Percentiles rank a stretch among this genome's conserved stretches.
Conservation (phyloP, 2,329 filamentous ascomycete species). For the Arthrinium phaeospermum region DNA sequence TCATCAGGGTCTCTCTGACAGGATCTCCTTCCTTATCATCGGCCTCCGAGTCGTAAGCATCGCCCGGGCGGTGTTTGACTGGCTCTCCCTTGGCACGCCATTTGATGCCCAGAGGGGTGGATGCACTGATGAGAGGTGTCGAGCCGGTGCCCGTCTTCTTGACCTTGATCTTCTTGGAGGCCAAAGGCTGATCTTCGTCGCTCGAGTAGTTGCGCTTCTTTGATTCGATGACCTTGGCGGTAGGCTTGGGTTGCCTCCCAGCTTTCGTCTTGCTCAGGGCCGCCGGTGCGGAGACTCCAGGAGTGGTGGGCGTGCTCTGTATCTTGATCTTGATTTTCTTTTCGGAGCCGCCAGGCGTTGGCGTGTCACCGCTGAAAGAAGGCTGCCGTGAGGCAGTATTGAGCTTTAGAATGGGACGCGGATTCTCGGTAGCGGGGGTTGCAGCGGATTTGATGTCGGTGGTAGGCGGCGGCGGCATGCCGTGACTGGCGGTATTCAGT, state of each 20-base stretch:
- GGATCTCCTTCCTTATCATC: slow-evolving; percentile 90
- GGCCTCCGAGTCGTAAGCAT: slow-evolving; percentile 95
- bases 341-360: slow-evolving; percentile 37
- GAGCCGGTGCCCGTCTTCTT: slow-evolving; percentile 38
- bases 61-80: slow-evolving; percentile 74
- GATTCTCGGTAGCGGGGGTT: slow-evolving; percentile 33
- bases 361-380: slow-evolving; percentile 35
- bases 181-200: slow-evolving; percentile 47
- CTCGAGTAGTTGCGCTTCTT: slow-evolving; percentile 68
- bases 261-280: slow-evolving; percentile 60
- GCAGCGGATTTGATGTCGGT: slow-evolving; percentile 22
- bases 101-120: slow-evolving; percentile 51
- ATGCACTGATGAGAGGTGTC: slow-evolving; percentile 36
- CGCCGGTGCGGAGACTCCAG: slow-evolving; percentile 32
- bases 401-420: slow-evolving; percentile 40
- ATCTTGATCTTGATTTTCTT: slow-evolving; percentile 49
- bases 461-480: slow-evolving; percentile 38
- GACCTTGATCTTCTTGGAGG: slow-evolving; percentile 61
- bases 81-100: slow-evolving; percentile 72
- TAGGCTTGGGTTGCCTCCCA: slow-evolving; percentile 64
- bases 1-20: slow-evolving; percentile 85
- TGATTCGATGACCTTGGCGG: slow-evolving; percentile 59
- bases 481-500: slow-evolving; percentile 34
- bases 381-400: slow-evolving; percentile 36
- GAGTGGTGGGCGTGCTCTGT: slow-evolving; percentile 36